Conservation (phyloP, 192 early-diverging fungal species). For the Podila clonocystis region DNA sequence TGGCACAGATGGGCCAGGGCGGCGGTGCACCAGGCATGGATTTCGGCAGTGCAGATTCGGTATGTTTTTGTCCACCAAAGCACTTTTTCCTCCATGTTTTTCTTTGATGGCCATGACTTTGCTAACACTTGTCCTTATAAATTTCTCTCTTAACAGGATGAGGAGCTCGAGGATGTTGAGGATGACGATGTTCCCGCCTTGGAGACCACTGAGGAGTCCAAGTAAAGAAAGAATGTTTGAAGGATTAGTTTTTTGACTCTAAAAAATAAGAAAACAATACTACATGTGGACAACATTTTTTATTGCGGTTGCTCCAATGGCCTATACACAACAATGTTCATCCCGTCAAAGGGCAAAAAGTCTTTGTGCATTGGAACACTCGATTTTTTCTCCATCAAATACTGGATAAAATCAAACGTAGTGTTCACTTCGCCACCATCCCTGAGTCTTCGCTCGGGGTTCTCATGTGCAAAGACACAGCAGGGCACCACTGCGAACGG, state of each 20-base stretch:
- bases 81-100: neutral
- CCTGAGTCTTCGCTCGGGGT: slow-evolving; percentile 52
- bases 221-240: slow-evolving; percentile 6
- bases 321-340: slow-evolving; percentile 30
- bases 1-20: slow-evolving; percentile 26
- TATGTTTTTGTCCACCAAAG: slow-evolving; percentile 8
- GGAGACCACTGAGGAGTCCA: slow-evolving; percentile 20
- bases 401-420: slow-evolving; percentile 56
- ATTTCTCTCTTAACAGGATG: slow-evolving; percentile 12
- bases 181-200: slow-evolving; percentile 33
- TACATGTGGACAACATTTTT: neutral
- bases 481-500: slow-evolving; percentile 67
- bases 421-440: slow-evolving; percentile 47
- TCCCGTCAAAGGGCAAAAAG: slow-evolving; percentile 48
- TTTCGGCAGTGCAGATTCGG: slow-evolving; percentile 9
- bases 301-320: neutral
- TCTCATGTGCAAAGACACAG: slow-evolving; percentile 65
- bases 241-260: neutral
- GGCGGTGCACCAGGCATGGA: slow-evolving; percentile 22
- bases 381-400: slow-evolving; percentile 52
- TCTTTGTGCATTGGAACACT: neutral
- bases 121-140: neutral
- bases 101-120: neutral
- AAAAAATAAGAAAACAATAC: neutral
- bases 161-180: slow-evolving; percentile 17